phyloP scores from a whole-genome alignment of 73 alveolate species.

The Urostyla sp. region DNA sequence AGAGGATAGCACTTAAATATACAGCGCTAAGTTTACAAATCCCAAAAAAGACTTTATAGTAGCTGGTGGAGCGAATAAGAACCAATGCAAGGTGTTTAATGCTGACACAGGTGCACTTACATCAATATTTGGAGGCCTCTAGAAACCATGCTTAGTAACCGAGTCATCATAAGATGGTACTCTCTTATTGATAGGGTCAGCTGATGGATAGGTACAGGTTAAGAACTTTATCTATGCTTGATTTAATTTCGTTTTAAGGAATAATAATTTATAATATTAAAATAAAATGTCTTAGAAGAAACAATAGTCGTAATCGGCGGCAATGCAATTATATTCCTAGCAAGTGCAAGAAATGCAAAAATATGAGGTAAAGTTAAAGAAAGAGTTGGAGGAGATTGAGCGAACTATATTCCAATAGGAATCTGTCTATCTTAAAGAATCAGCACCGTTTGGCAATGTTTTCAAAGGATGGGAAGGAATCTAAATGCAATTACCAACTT shows the following conservation, averaged over 20 bases:
- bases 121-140: neutral
- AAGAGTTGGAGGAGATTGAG: conserved; percentile 8
- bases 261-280: neutral
- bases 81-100: conserved; percentile 55
- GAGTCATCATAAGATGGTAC: conserved; percentile 11
- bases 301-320: neutral
- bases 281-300: neutral
- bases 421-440: neutral
- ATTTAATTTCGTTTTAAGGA: neutral
- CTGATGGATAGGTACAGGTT: conserved; percentile 45
- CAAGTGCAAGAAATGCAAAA: neutral
- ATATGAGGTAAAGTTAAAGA: neutral
- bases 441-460: neutral
- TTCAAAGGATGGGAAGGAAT: conserved; percentile 42
- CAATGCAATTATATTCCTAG: neutral
- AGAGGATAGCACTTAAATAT: conserved; percentile 6
- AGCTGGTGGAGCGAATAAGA: conserved; percentile 75
- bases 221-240: conserved; percentile 15
- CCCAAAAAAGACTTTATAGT: conserved; percentile 44
- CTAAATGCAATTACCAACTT: neutral
- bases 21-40: conserved; percentile 39
- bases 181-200: conserved; percentile 22
- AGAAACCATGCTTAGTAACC: conserved; percentile 22
- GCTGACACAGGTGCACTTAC: neutral
- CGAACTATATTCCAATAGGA: neutral